These are phyloP conservation scores for Moesziomyces parantarcticus DNA, from an alignment of 1,284 basidiomycete species.

Conservation along the genomic window DNA sequence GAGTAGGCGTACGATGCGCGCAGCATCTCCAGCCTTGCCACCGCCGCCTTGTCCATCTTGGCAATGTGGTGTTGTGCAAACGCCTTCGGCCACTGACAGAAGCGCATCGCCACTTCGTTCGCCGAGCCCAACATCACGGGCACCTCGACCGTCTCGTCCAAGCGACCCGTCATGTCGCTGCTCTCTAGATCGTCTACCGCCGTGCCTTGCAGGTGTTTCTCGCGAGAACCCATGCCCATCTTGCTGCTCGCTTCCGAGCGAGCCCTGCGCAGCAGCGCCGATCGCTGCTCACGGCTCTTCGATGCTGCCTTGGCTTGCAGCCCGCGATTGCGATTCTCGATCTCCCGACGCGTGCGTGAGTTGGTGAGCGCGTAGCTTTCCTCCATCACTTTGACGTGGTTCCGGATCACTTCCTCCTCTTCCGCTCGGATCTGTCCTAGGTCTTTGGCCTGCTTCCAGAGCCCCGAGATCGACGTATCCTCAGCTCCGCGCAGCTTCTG, in stretches of 20 bases:
- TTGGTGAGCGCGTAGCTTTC: conserved; percentile 25
- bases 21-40: conserved; percentile 16
- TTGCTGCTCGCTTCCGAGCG: conserved; percentile 17
- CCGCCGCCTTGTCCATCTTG: conserved; percentile 17
- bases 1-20: conserved; percentile 41
- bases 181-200: conserved; percentile 19
- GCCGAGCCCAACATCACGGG: conserved; percentile 18
- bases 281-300: conserved; percentile 1
- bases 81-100: conserved; percentile 28
- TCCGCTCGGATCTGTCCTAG: conserved; percentile 6
- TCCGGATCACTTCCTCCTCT: conserved; percentile 9
- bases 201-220: neutral
- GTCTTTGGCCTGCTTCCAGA: conserved; percentile 22
- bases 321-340: conserved; percentile 9
- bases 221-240: neutral
- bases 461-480: conserved; percentile 25
- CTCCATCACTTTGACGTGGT: conserved; percentile 26
- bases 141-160: conserved; percentile 25
- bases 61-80: conserved; percentile 14
- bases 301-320: neutral
- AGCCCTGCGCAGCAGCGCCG: conserved; percentile 21
- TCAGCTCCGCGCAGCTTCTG: conserved; percentile 21
- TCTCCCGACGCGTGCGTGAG: conserved; percentile 1
- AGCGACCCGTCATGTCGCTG: conserved; percentile 4
- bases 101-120: conserved; percentile 29